phyloP scores from a whole-genome alignment of 768 basidiomycete species.

The Trametes cingulata region DNA sequence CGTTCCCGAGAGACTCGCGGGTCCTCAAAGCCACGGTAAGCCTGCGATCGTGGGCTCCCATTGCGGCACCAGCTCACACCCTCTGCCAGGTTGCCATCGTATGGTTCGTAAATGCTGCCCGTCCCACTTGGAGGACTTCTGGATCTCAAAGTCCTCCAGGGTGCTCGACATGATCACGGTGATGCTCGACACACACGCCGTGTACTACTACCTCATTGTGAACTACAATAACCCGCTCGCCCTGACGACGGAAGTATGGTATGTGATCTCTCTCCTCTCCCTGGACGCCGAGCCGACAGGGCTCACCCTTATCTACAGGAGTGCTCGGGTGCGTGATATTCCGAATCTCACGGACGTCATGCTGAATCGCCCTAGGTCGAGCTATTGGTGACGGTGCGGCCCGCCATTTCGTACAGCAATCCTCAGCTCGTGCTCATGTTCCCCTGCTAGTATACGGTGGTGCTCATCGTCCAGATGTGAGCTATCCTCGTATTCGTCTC shows the following conservation, averaged over 20 bases:
- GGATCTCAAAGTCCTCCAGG: neutral
- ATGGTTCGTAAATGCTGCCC: neutral
- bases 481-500: neutral
- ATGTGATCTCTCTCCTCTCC: neutral
- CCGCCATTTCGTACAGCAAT: neutral
- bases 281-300: neutral
- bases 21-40: neutral
- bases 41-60: no score
- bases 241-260: constrained; percentile 11
- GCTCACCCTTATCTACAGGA: neutral
- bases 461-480: constrained; percentile 6
- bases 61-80: neutral
- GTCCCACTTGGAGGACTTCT: neutral
- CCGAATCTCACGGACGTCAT: neutral
- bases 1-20: constrained; percentile 6
- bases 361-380: neutral
- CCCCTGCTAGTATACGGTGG: neutral
- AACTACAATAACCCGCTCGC: constrained; percentile 16
- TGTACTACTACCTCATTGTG: constrained; percentile 19
- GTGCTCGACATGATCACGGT: constrained; percentile 10
- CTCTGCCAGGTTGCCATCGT: neutral
- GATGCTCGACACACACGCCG: constrained; percentile 10
- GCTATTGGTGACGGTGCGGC: neutral
- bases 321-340: neutral
- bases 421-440: neutral